Base-by-base conservation (phyloP, 2,329 filamentous ascomycete species). In the Rutstroemia sydowiana region DNA sequence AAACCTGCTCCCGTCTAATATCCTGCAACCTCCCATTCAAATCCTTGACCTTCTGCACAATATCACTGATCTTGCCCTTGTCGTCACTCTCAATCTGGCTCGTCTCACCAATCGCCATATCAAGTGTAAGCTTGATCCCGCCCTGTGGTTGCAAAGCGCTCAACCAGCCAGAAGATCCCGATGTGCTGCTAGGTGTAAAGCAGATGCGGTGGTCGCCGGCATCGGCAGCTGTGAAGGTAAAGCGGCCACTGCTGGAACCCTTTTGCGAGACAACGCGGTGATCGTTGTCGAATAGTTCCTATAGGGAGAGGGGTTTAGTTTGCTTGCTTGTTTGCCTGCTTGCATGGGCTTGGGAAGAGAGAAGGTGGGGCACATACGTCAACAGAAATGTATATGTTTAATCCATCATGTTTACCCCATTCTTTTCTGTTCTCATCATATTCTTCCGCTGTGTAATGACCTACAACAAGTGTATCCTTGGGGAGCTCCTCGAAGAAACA, bases 401-500 rank as follows among this genome's bases (percentile, higher is more conserved):
- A 75, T 59, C 84, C 84, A 58, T 83, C 77, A 68, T 93, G 87
- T 66, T 85, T 76, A 48, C 76, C 71, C 81, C 88, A 97, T 47
- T 73, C 68, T 60, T 81, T 79, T 52, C 75, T 72, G 60, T 83
- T 73, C 53, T 87, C 79, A 70, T 93, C 84, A 74, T 82, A 93
- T 69, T 95, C 87, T 71, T 93, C 85, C 46, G 89, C 88, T 51
- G 78, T 82, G 76, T 91, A 98, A 72, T 93, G 85, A 61, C 93
- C 93, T 54, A 96, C 91, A 51, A 98, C 92, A 53, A 98, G 75
- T 13, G 93, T 97, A 70, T 95, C 92, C 76, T 97, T 96, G 60
- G 93, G 91, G 54, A 98, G 80, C 71, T 97, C 92, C 75, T 98
- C 93, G 73, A 87, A 95, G 82, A 98, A 98, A 74, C 93, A 98